Conservation (phyloP, 2,329 filamentous ascomycete species). For the Fusarium sp. region DNA sequence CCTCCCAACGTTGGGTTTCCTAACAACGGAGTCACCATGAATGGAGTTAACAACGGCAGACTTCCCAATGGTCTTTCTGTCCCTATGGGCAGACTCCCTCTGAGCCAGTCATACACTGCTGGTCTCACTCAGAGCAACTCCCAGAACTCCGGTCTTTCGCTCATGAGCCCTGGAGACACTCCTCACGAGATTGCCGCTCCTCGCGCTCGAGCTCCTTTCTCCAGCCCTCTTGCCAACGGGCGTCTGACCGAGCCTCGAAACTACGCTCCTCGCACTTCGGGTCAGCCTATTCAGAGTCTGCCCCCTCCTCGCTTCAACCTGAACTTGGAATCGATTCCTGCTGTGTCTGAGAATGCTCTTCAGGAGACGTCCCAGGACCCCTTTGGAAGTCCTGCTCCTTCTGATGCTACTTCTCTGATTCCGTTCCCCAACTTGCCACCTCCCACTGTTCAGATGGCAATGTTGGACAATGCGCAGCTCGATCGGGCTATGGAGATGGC, state of each 20-base stretch:
- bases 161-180: constrained; percentile 32
- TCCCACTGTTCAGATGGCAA: constrained; percentile 24
- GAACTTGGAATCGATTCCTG: constrained; percentile 24
- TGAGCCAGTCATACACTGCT: constrained; percentile 9
- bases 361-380: constrained; percentile 34
- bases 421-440: constrained; percentile 17
- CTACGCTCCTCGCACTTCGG: constrained; percentile 53
- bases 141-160: constrained; percentile 17
- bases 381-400: constrained; percentile 21
- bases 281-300: constrained; percentile 36
- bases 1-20: neutral
- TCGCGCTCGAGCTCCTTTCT: neutral
- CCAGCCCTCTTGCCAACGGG: constrained; percentile 23
- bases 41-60: neutral
- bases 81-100: neutral
- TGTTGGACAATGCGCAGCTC: constrained; percentile 10
- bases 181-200: constrained; percentile 22
- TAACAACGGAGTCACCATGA: neutral
- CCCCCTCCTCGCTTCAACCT: constrained; percentile 55
- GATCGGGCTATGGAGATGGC: constrained; percentile 7
- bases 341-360: neutral
- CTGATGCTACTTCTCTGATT: constrained; percentile 11
- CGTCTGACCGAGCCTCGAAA: constrained; percentile 55
- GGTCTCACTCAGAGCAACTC: constrained; percentile 31
- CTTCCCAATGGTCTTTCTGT: neutral